phyloP scores from a whole-genome alignment of 2,329 filamentous ascomycete species.

The Alternaria triticina region DNA sequence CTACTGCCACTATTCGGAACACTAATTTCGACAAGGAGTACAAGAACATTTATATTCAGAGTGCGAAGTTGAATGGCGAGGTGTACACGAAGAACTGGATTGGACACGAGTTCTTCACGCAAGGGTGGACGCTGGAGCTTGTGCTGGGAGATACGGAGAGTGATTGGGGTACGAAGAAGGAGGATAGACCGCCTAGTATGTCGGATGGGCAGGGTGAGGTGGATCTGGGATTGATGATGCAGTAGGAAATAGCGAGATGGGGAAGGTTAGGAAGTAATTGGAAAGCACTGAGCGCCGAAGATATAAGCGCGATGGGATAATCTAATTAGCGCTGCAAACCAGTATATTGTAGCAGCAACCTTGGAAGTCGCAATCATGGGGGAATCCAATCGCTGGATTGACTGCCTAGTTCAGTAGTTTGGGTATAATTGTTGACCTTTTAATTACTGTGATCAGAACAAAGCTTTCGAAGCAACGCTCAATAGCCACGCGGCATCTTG shows the following conservation, averaged over 20 bases:
- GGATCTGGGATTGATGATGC: neutral
- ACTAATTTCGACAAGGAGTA: conserved; percentile 52
- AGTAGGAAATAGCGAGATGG: neutral
- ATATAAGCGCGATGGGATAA: neutral
- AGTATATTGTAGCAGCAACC: neutral
- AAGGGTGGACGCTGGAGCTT: conserved; percentile 53
- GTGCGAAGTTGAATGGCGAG: conserved; percentile 51
- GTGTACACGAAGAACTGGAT: conserved; percentile 55
- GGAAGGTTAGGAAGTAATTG: too few species aligned
- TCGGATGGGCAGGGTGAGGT: neutral
- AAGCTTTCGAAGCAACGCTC: conserved; percentile 58
- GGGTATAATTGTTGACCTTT: neutral
- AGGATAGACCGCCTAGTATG: conserved; percentile 43
- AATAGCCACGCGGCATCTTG: conserved; percentile 65
- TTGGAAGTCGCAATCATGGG: neutral
- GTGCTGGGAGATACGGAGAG: conserved; percentile 51
- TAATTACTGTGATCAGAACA: conserved; percentile 28
- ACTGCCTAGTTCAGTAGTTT: neutral
- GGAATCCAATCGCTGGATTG: neutral
- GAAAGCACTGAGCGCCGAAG: neutral
- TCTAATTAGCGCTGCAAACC: neutral
- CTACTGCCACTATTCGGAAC: conserved; percentile 50
- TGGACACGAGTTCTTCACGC: conserved; percentile 53
- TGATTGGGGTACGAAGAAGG: conserved; percentile 51
- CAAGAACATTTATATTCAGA: conserved; percentile 54